A percentile compares a stretch with the other conserved stretches of the same genome.
Evolutionary conservation across 2,329 filamentous ascomycete genomes (phyloP).

Genomic region (Reticulascus tulasneorum): DNA sequence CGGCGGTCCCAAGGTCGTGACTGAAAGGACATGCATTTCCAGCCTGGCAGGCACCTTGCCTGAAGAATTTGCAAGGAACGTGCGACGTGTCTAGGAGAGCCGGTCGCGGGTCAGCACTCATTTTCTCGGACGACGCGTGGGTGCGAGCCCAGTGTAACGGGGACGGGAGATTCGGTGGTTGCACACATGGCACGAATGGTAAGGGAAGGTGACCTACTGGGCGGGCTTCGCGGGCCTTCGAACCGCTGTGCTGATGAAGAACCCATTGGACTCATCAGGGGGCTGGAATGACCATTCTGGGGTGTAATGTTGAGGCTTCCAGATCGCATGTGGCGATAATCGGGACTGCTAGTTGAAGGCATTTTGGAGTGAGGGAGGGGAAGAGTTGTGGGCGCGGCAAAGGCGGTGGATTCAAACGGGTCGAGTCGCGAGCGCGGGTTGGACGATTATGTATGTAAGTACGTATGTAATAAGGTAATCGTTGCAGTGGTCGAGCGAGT

Average conservation of each 20-base stretch:
- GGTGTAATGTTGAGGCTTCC: conserved; percentile 52
- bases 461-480: no score
- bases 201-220: conserved; percentile 44
- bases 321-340: conserved; percentile 54
- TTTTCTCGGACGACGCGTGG: conserved; percentile 11
- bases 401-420: conserved; percentile 7
- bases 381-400: conserved; percentile 7
- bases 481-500: no score
- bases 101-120: conserved; percentile 3
- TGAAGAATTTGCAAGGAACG: conserved; percentile 99
- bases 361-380: conserved; percentile 13
- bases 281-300: conserved; percentile 23
- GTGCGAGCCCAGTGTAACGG: conserved; percentile 7
- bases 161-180: background rate
- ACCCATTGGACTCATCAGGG: conserved; percentile 29
- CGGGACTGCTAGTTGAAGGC: conserved; percentile 35
- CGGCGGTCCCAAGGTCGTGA: conserved; percentile 80
- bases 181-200: background rate
- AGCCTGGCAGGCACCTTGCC: conserved; percentile 92
- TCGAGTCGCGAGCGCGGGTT: conserved; percentile 8
- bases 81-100: conserved; percentile 76
- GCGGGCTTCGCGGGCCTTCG: conserved; percentile 59
- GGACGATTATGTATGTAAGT: no score
- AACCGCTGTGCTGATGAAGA: conserved; percentile 38
- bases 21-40: conserved; percentile 95